These are phyloP conservation scores for Termitomyces sp. DNA, from an alignment of 768 basidiomycete species.

Conservation along the genomic window DNA sequence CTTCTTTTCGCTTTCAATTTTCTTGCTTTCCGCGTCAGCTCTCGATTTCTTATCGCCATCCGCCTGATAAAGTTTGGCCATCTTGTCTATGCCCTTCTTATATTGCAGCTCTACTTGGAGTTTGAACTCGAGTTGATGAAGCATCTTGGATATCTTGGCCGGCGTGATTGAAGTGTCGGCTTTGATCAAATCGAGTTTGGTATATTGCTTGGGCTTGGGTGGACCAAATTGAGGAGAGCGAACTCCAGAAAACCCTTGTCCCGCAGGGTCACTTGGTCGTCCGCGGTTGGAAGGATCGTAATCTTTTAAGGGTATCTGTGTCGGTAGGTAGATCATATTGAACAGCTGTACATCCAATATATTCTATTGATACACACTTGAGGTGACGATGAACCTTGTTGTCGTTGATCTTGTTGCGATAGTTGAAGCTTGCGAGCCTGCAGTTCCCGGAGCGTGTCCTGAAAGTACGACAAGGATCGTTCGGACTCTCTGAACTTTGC, in stretches of 20 bases:
- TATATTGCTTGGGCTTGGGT: constrained; percentile 63
- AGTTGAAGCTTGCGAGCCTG: constrained; percentile 71
- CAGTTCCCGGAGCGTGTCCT: constrained; percentile 79
- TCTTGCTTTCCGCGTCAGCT: constrained; percentile 90
- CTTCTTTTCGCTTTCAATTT: constrained; percentile 93
- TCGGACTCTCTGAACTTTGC: constrained; percentile 86
- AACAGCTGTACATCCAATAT: neutral
- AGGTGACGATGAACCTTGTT: constrained; percentile 39
- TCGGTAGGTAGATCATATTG: neutral
- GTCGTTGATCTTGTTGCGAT: constrained; percentile 50
- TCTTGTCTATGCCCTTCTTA: constrained; percentile 98
- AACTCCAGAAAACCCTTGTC: constrained; percentile 28
- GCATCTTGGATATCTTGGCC: constrained; percentile 95
- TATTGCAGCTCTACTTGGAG: constrained; percentile 98
- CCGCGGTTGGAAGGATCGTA: constrained; percentile 35
- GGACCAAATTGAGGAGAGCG: constrained; percentile 32
- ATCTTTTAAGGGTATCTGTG: constrained; percentile 53
- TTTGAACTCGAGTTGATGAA: constrained; percentile 99
- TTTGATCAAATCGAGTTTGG: constrained; percentile 91
- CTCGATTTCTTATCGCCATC: constrained; percentile 97
- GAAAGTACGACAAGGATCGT: constrained; percentile 81
- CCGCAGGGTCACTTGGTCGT: constrained; percentile 36
- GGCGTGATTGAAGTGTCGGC: constrained; percentile 96
- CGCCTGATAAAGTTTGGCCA: constrained; percentile 93
- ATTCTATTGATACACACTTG: constrained; percentile 27